Evolutionary conservation across 2,329 filamentous ascomycete species (phyloP), one percentile per base, ranked within the genome.

Genomic region (Aschersonia sp.): DNA sequence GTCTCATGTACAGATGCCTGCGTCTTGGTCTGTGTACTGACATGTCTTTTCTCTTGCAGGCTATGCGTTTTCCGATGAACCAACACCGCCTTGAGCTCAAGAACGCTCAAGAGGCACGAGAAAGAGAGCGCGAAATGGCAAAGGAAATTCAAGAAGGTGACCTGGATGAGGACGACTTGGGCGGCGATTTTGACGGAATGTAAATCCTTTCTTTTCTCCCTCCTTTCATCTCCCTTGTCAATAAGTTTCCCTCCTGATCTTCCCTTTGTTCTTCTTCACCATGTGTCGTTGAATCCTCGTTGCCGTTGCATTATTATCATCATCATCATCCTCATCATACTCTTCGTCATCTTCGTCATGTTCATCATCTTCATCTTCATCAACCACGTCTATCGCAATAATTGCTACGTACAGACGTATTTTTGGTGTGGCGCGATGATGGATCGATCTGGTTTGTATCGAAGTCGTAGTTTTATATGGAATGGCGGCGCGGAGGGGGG

Each of bases 31-130:
- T 22, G 22, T 22, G 22, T 22, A 22, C 22, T 22, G 22, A 22
- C 4, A 22, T 22, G 4, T 4, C 22, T 22, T n/a, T 42, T 5
- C 7, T 42, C 9, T 41, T 47, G 22, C 46, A 90, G 86, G 90
- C 92, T 30, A 98, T 98, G 92, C 81, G 92, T 48, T 98, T 97
- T 69, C 92, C 92, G 2, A 97, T 97, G 90, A 96, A 98, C 71
- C 92, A 97, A 67, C 92, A 98, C 68, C 81, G 92, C 14, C 75
- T 97, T 48, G 92, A 98, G 68, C 76, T 98, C 48, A 97, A 96
- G 78, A 97, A 94, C 59, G 92, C 92, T 0, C 90, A 97, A 66
- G 94, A 98, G 68, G 92, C 92, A n/a, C 79, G 92, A 46, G 92
- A 98, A 66, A 78, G 92, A 22, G 92, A 98, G 72, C 79, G 92